A percentile compares a stretch with the other conserved stretches of the same genome.
phyloP scores from a whole-genome alignment of 2,329 filamentous ascomycete genomes.

The Byssothecium circinans region DNA sequence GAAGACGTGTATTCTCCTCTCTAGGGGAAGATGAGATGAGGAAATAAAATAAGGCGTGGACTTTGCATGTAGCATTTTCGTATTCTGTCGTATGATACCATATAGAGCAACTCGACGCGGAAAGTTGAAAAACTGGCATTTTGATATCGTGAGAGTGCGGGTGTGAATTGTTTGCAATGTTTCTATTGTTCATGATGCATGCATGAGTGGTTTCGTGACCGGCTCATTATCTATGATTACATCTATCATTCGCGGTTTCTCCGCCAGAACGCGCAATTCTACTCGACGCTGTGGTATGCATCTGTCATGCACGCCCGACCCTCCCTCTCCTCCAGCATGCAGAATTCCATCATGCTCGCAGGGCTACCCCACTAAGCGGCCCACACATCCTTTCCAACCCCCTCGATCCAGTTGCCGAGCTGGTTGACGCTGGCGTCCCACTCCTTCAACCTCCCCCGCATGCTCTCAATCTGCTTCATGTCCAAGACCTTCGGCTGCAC shows the following conservation, averaged over 20 bases:
- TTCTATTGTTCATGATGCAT: constrained; percentile 3
- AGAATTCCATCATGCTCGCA: background rate
- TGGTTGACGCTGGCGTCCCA: constrained; percentile 97
- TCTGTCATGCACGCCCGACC: background rate
- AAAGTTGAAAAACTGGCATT: no score
- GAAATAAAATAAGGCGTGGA: background rate
- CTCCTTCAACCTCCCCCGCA: constrained; percentile 83
- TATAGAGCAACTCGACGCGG: no score
- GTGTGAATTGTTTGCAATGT: background rate
- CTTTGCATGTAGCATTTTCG: background rate
- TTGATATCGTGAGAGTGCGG: no score
- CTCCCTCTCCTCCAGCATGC: background rate
- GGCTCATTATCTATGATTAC: constrained; percentile 11
- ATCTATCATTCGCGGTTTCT: constrained; percentile 3
- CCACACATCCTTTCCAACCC: constrained; percentile 93
- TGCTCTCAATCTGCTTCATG: constrained; percentile 90
- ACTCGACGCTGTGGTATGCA: no score
- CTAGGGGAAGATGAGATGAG: background rate
- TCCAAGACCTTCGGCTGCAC: constrained; percentile 98
- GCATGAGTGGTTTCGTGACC: background rate
- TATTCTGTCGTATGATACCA: constrained; percentile 5
- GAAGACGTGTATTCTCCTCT: no score
- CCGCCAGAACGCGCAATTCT: no score
- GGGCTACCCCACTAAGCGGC: constrained; percentile 57
- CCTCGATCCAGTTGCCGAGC: constrained; percentile 95